These are phyloP conservation scores for Nicotiana attenuata DNA, from an alignment of 257 asterid species.

Conservation along the genomic window DNA sequence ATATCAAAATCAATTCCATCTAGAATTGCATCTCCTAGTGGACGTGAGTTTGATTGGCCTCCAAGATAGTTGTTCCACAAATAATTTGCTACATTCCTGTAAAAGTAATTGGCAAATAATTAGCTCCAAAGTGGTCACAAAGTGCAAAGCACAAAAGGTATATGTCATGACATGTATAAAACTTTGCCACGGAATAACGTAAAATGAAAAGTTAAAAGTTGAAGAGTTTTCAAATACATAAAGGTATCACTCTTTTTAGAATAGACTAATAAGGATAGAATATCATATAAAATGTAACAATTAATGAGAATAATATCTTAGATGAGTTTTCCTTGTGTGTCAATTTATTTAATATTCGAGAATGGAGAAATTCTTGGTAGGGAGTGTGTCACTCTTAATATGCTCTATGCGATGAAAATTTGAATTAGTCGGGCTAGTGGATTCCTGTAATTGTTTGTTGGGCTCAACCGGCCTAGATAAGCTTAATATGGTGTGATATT, in stretches of 20 bases:
- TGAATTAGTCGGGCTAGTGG: neutral
- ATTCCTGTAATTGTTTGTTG: too few relatives aligned
- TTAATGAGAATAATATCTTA: neutral
- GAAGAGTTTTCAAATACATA: neutral
- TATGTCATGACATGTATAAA: too few relatives aligned
- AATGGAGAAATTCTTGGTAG: neutral
- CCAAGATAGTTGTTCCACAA: conserved; percentile 63
- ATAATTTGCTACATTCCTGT: conserved; percentile 29
- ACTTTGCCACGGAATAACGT: too few relatives aligned
- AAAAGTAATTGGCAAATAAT: neutral
- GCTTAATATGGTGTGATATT: too few relatives aligned
- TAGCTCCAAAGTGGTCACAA: neutral
- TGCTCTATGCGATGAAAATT: neutral
- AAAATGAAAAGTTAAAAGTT: too few relatives aligned
- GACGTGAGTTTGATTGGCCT: conserved; percentile 42
- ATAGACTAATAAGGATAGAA: neutral
- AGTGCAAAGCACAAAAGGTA: too few relatives aligned
- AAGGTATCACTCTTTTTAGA: neutral
- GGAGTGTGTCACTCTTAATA: neutral
- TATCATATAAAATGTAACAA: neutral
- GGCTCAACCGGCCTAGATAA: too few relatives aligned
- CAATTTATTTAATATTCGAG: neutral
- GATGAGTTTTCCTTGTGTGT: neutral
- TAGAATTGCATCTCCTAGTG: conserved; percentile 51
- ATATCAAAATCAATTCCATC: conserved; percentile 70